These are phyloP conservation scores for Ustilago loliicola DNA, from an alignment of 1,284 basidiomycete genomes.

Conservation along the genomic window DNA sequence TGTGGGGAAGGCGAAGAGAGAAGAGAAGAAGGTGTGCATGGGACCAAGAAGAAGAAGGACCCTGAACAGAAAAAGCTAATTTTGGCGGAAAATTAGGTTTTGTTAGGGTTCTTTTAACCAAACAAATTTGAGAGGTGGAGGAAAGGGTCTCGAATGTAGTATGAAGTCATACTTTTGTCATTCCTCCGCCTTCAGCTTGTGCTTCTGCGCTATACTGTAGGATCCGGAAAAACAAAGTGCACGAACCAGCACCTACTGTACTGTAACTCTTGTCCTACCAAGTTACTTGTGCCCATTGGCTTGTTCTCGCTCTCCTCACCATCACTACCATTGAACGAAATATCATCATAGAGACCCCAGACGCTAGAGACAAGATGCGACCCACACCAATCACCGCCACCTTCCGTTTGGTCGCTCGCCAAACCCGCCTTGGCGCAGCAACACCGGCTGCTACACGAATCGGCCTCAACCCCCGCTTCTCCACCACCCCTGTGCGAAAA, in stretches of 20 bases:
- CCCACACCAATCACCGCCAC: neutral
- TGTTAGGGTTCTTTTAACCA: neutral
- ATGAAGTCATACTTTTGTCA: conserved; percentile 1
- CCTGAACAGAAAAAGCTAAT: conserved; percentile 8
- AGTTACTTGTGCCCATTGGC: neutral
- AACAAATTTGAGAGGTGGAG: neutral
- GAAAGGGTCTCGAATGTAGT: neutral
- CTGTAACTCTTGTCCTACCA: neutral
- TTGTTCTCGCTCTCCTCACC: neutral
- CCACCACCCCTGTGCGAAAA: conserved; percentile 8
- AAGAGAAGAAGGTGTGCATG: neutral
- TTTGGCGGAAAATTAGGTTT: neutral
- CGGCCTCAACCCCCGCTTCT: conserved; percentile 1
- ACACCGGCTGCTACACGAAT: neutral
- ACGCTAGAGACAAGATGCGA: conserved; percentile 1
- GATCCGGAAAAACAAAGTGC: no score
- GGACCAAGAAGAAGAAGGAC: neutral
- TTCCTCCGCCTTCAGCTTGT: neutral
- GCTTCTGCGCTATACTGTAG: no score
- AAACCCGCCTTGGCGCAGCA: neutral
- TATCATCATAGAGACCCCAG: neutral
- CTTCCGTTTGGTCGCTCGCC: neutral
- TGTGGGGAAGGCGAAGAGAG: neutral
- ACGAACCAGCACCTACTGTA: no score
- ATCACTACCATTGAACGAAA: neutral